Base-by-base conservation (phyloP, 106 monocot genomes). In the Posidonia australis region DNA sequence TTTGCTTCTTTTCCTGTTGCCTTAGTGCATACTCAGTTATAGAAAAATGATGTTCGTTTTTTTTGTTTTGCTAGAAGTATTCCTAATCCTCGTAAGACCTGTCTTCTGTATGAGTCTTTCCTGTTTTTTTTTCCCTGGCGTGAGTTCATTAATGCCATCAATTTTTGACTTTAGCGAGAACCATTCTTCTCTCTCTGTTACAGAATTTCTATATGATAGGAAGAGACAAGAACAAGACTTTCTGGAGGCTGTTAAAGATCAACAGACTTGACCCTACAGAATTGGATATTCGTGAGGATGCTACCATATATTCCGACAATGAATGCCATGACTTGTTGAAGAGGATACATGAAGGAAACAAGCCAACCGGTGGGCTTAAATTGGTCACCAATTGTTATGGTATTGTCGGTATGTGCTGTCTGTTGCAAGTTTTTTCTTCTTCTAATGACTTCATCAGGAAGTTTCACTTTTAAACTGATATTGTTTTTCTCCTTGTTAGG, bases 151-250 rank as follows among this genome's bases (percentile, higher is more conserved):
- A 7, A 7, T 36, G 2, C 7, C 36, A 36, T 36, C 36, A 4
- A 36, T 36, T 4, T 36, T 36, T 36, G 54, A 55, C 24, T 7
- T 23, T 14, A 16, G 48, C 18, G 5, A 14, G 10, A 1, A 24
- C 24, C 24, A 2, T 55, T 21, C 18, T 10, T 17, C 29, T 44
- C 10, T 16, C n/a, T 13, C 47, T 31, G 29, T 44, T 60, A 48
- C 83, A 99, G 98, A 91, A 83, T 27, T 91, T 88, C 67, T 99
- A 91, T 69, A 85, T 99, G 76, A 65, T 91, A 19, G 98, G 98
- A 79, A 87, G 82, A 60, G 81, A 91, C 76, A 81, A 81, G 67
- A 77, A 62, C 54, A 80, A 46, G 63, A 81, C 76, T 18, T 65
- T 64, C 10, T 99, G 91, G 87, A 82, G 79, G 75, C 66, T 99